These are phyloP conservation scores for Eragrostis nindensis DNA, from an alignment of 176 grass and related monocot species.

Conservation along the genomic window DNA sequence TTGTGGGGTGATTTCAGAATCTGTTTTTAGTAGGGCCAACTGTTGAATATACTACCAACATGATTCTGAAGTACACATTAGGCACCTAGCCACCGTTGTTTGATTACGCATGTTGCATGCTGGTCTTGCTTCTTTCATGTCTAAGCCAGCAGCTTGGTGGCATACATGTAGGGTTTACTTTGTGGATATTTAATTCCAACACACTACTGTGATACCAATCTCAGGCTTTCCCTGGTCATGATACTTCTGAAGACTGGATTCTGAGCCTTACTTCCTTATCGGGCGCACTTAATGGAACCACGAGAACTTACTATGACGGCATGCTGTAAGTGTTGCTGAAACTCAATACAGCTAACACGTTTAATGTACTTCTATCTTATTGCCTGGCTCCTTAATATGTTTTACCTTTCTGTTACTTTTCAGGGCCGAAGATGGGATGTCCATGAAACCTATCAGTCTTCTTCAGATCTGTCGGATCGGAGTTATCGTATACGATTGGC, in stretches of 20 bases:
- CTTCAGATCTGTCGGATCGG: conserved; percentile 89
- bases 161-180: conserved; percentile 9
- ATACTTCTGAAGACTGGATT: conserved; percentile 94
- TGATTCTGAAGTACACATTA: not conserved
- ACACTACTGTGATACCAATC: conserved; percentile 15
- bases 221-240: conserved; percentile 84
- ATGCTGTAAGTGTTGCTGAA: conserved; percentile 72
- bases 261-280: conserved; percentile 96
- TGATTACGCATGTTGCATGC: conserved; percentile 23
- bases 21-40: conserved; percentile 46
- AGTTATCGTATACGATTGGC: conserved; percentile 94
- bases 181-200: conserved; percentile 33
- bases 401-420: conserved; percentile 35
- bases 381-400: not conserved
- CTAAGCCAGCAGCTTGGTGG: conserved; percentile 27
- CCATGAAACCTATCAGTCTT: conserved; percentile 82
- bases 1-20: conserved; percentile 17
- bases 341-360: not conserved
- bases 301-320: conserved; percentile 95
- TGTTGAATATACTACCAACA: too few species aligned
- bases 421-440: conserved; percentile 84
- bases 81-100: conserved; percentile 21
- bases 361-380: not conserved
- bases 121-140: conserved; percentile 39
- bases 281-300: conserved; percentile 93